phyloP scores from a whole-genome alignment of 75 land plant species.

The Cryptomeria japonica region DNA sequence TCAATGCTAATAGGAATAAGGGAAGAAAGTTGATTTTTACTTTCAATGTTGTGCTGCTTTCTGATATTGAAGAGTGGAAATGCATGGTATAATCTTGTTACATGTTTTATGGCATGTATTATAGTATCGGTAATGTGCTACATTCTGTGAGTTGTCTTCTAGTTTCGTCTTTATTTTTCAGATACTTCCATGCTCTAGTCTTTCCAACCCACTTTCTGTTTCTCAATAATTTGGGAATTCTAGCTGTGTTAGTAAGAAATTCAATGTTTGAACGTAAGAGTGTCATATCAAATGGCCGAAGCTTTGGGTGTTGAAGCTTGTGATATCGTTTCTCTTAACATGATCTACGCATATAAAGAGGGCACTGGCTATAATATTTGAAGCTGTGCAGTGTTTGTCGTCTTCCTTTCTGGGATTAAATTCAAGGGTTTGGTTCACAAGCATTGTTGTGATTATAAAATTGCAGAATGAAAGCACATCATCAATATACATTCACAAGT shows the following conservation, averaged over 20 bases:
- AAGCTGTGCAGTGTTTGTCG: no score
- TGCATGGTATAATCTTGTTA: not conserved
- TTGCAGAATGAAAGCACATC: no score
- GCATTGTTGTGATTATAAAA: no score
- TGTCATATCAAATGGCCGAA: no score
- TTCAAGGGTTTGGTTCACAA: no score
- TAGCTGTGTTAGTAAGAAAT: not conserved
- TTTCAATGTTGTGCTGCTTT: not conserved
- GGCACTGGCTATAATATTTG: no score
- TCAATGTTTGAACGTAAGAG: not conserved
- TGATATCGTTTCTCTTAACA: no score
- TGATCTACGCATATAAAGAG: no score
- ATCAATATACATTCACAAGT: no score
- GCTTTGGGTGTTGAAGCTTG: no score
- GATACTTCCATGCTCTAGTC: not conserved
- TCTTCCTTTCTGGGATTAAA: no score
- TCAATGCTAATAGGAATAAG: not conserved
- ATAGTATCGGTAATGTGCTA: not conserved
- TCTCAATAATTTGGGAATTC: not conserved
- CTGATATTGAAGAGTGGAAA: not conserved
- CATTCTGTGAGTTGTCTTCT: not conserved
- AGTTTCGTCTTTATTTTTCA: not conserved
- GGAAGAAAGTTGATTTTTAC: not conserved
- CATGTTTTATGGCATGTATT: not conserved
- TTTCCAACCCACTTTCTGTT: not conserved